Percentiles rank a stretch among this genome's conserved stretches.
Evolutionary conservation across 306 rosid species (phyloP).

Genomic region (Mimosa bimucronata): DNA sequence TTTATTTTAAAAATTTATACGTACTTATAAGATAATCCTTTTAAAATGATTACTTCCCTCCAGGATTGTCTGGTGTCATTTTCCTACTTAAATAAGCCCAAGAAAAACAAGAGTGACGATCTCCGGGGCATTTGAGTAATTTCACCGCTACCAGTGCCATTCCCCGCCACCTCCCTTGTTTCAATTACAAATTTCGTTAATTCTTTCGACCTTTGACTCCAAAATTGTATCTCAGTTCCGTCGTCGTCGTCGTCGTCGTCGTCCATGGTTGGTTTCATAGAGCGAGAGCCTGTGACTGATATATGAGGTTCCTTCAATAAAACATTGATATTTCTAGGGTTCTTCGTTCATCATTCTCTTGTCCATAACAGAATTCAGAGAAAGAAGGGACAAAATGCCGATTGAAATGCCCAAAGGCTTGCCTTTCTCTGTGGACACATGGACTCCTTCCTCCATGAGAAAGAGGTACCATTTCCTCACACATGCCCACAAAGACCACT

Average conservation of each 20-base stretch:
- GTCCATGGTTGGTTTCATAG: not conserved
- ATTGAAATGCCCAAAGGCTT: constrained; percentile 77
- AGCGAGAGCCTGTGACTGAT: not conserved
- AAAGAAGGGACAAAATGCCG: constrained; percentile 53
- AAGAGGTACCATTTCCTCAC: constrained; percentile 77
- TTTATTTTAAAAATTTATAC: too few species aligned
- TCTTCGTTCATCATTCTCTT: not conserved
- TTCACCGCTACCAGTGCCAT: not conserved
- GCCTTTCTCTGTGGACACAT: constrained; percentile 88
- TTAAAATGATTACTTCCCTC: too few species aligned
- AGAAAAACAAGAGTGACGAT: not conserved
- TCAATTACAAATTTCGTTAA: not conserved
- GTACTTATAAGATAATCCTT: too few species aligned
- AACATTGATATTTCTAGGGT: not conserved
- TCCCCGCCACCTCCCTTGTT: not conserved
- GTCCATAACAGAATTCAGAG: not conserved
- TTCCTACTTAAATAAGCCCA: too few species aligned
- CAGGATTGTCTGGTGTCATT: too few species aligned
- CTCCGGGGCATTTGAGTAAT: not conserved
- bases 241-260: too few species aligned
- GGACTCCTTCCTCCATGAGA: constrained; percentile 54
- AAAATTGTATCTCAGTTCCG: not conserved
- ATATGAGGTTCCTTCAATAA: not conserved
- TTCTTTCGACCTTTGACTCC: not conserved
- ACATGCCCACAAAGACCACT: constrained; percentile 84